Evolutionary conservation across 169 alveolate species (phyloP).

Genomic region (Haemoproteus tartakovskyi): DNA sequence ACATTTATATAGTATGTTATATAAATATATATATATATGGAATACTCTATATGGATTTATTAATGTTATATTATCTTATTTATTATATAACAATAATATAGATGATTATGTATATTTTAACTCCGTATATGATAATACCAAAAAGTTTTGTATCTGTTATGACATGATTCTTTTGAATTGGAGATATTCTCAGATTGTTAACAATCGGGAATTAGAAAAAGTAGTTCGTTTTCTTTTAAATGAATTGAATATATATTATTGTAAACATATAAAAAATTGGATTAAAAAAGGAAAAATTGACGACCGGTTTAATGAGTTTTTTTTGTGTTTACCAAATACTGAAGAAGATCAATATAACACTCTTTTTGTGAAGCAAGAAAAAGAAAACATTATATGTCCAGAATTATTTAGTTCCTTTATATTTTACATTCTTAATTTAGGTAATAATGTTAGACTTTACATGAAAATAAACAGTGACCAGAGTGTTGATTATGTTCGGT

Average conservation of each 20-base stretch:
- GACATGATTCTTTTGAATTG: constrained; percentile 52
- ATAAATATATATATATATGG: constrained; percentile 47
- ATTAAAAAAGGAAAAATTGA: constrained; percentile 50
- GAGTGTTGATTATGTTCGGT: constrained; percentile 34
- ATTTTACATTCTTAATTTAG: constrained; percentile 35
- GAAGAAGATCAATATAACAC: background rate
- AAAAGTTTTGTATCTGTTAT: constrained; percentile 46
- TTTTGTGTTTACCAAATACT: constrained; percentile 4
- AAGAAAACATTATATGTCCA: constrained; percentile 48
- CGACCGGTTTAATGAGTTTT: constrained; percentile 56
- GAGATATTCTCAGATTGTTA: constrained; percentile 51
- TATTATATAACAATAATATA: constrained; percentile 18
- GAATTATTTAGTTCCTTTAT: constrained; percentile 60
- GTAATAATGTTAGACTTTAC: constrained; percentile 44
- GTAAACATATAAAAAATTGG: constrained; percentile 57
- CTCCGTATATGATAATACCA: constrained; percentile 45
- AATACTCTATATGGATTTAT: constrained; percentile 30
- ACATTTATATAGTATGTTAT: constrained; percentile 15
- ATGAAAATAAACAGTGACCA: constrained; percentile 59
- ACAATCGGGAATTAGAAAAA: constrained; percentile 30
- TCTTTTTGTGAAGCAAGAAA: constrained; percentile 19
- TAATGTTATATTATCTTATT: constrained; percentile 35
- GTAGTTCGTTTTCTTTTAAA: constrained; percentile 39
- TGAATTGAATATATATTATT: constrained; percentile 46
- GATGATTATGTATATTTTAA: constrained; percentile 34